Conservation (phyloP, 2,329 filamentous ascomycete genomes). For the Plenodomus lindquistii region DNA sequence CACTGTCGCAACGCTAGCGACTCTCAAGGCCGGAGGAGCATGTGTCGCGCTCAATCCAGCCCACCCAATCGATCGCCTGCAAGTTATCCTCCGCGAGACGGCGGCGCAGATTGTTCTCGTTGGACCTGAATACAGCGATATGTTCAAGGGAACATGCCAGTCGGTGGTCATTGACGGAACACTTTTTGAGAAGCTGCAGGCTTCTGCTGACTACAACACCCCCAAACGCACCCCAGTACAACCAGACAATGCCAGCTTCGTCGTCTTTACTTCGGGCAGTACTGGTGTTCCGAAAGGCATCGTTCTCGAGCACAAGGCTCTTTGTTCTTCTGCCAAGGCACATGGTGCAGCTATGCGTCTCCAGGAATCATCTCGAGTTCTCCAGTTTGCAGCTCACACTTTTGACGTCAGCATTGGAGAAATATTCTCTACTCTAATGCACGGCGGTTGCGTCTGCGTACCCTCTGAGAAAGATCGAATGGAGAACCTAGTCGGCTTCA, state of each 20-base stretch:
- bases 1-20: slow-evolving; percentile 45
- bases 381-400: slow-evolving; percentile 61
- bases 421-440: slow-evolving; percentile 58
- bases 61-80: slow-evolving; percentile 32
- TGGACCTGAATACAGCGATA: too few relatives aligned
- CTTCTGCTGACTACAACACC: background rate
- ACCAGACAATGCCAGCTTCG: slow-evolving; percentile 42
- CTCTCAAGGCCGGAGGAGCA: slow-evolving; percentile 48
- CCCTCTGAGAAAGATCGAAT: slow-evolving; percentile 55
- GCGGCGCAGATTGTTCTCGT: background rate
- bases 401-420: slow-evolving; percentile 62
- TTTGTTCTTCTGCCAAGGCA: slow-evolving; percentile 31
- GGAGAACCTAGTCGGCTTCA: slow-evolving; percentile 50
- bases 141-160: too few relatives aligned
- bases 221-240: too few relatives aligned
- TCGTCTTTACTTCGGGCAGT: slow-evolving; percentile 58
- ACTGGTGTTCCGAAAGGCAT: slow-evolving; percentile 57
- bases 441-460: slow-evolving; percentile 45
- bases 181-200: background rate
- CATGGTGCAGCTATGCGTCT: background rate
- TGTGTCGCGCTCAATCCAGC: slow-evolving; percentile 43
- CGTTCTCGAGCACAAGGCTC: slow-evolving; percentile 61
- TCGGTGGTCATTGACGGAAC: too few relatives aligned
- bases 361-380: background rate
- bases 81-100: slow-evolving; percentile 28